Percentiles rank a stretch among this genome's conserved stretches.
phyloP scores from a whole-genome alignment of 768 basidiomycete species.

The Mycena vulgaris region DNA sequence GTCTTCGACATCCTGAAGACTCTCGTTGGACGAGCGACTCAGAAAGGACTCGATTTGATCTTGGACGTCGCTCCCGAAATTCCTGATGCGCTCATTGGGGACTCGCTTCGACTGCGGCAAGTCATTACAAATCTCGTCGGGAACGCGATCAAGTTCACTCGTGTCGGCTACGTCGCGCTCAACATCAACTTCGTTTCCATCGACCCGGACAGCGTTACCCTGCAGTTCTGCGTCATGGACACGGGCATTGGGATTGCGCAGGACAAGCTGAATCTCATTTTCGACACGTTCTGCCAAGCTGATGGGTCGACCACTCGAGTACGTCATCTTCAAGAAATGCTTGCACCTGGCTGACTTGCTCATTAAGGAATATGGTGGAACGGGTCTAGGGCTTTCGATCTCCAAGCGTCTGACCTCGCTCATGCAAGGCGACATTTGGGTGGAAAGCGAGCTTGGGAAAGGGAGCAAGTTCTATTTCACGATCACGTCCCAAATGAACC shows the following conservation, averaged over 20 bases:
- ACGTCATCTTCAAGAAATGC: slow-evolving; percentile 42
- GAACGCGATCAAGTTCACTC: slow-evolving; percentile 98
- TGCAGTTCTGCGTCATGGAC: slow-evolving; percentile 98
- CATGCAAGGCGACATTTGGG: slow-evolving; percentile 99
- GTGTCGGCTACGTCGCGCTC: slow-evolving; percentile 91
- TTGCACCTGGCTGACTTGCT: slow-evolving; percentile 18
- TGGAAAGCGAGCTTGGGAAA: slow-evolving; percentile 93
- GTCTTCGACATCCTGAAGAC: slow-evolving; percentile 99
- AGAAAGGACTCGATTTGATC: slow-evolving; percentile 96
- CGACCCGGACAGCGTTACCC: slow-evolving; percentile 87
- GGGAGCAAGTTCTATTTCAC: slow-evolving; percentile 98
- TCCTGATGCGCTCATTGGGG: slow-evolving; percentile 97
- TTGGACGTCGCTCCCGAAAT: slow-evolving; percentile 97
- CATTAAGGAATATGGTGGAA: slow-evolving; percentile 93
- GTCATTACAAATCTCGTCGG: slow-evolving; percentile 96
- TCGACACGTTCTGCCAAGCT: slow-evolving; percentile 99
- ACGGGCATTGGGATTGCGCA: slow-evolving; percentile 99
- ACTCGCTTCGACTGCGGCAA: slow-evolving; percentile 93
- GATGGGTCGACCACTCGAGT: slow-evolving; percentile 98
- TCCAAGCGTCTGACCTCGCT: slow-evolving; percentile 97
- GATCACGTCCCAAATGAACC: slow-evolving; percentile 88
- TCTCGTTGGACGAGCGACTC: slow-evolving; percentile 95
- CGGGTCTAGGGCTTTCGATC: slow-evolving; percentile 96
- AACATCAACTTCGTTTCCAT: slow-evolving; percentile 85
- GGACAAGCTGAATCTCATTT: slow-evolving; percentile 97